These are phyloP conservation scores for Hortiboletus campestris DNA, from an alignment of 768 basidiomycete species.

Conservation along the genomic window DNA sequence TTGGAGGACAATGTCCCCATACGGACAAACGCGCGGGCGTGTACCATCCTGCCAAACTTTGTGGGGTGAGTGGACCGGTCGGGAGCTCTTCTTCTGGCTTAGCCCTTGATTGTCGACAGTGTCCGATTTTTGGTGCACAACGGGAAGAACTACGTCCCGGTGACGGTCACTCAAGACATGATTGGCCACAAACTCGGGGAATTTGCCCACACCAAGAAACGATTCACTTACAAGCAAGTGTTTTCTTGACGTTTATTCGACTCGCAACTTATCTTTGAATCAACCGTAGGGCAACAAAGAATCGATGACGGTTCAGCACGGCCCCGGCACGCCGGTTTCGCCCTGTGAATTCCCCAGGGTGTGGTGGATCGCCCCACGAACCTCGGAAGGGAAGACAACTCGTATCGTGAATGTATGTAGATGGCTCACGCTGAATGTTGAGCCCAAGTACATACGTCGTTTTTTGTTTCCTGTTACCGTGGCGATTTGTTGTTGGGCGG, in stretches of 20 bases:
- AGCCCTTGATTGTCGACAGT: conserved; percentile 36
- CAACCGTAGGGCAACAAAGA: conserved; percentile 39
- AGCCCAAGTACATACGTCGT: neutral
- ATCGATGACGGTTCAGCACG: conserved; percentile 20
- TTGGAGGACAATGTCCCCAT: conserved; percentile 81
- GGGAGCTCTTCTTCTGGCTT: neutral
- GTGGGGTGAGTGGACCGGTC: conserved; percentile 66
- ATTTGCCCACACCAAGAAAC: conserved; percentile 87
- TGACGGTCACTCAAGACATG: conserved; percentile 93
- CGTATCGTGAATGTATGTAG: neutral
- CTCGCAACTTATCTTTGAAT: neutral
- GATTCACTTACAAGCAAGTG: conserved; percentile 81
- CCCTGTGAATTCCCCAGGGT: neutral
- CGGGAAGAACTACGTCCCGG: conserved; percentile 85
- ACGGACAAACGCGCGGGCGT: conserved; percentile 81
- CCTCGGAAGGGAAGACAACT: neutral
- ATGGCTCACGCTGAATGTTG: neutral
- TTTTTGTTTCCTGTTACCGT: conserved; percentile 25
- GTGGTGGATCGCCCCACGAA: neutral
- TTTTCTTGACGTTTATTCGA: neutral
- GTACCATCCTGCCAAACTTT: conserved; percentile 93
- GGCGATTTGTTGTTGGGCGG: conserved; percentile 26
- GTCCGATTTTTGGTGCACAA: conserved; percentile 93
- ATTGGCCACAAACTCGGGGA: conserved; percentile 98
- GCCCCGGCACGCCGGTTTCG: neutral